A percentile compares a stretch with the other conserved stretches of the same genome.
phyloP scores from a whole-genome alignment of 768 basidiomycete genomes.

The Termitomyces sp. region DNA sequence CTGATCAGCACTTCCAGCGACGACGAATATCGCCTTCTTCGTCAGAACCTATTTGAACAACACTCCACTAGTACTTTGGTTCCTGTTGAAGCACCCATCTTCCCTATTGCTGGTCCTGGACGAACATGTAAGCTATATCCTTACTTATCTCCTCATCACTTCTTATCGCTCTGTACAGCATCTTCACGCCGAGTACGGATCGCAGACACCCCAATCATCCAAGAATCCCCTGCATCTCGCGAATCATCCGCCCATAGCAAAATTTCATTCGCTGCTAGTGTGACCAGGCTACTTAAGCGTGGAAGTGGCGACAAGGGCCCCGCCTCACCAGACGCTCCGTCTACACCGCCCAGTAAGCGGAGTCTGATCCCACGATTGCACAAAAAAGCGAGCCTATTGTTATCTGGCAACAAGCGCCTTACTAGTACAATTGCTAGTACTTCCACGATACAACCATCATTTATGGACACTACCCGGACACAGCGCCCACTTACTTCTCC shows the following conservation, averaged over 20 bases:
- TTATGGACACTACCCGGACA: slow-evolving; percentile 11
- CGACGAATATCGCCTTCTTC: slow-evolving; percentile 67
- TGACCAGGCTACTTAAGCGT: slow-evolving; percentile 32
- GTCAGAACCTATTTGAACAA: slow-evolving; percentile 64
- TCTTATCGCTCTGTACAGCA: neutral
- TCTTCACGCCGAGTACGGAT: slow-evolving; percentile 7
- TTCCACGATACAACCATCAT: slow-evolving; percentile 7
- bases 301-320: slow-evolving; percentile 29
- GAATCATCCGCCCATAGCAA: slow-evolving; percentile 17
- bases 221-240: slow-evolving; percentile 1
- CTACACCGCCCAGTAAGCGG: slow-evolving; percentile 17
- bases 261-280: slow-evolving; percentile 22
- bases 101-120: slow-evolving; percentile 20
- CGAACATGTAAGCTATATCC: slow-evolving; percentile 8
- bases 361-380: slow-evolving; percentile 26
- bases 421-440: slow-evolving; percentile 9
- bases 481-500: slow-evolving; percentile 7
- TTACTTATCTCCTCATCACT: neutral
- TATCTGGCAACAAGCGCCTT: slow-evolving; percentile 20
- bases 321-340: neutral
- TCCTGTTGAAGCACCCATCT: slow-evolving; percentile 23
- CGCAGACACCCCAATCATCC: neutral
- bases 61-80: slow-evolving; percentile 31
- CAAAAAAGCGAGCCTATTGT: slow-evolving; percentile 25
- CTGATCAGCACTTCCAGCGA: slow-evolving; percentile 37